Conservation (phyloP, 192 early-diverging fungal genomes). For the Linnemannia zychae region DNA sequence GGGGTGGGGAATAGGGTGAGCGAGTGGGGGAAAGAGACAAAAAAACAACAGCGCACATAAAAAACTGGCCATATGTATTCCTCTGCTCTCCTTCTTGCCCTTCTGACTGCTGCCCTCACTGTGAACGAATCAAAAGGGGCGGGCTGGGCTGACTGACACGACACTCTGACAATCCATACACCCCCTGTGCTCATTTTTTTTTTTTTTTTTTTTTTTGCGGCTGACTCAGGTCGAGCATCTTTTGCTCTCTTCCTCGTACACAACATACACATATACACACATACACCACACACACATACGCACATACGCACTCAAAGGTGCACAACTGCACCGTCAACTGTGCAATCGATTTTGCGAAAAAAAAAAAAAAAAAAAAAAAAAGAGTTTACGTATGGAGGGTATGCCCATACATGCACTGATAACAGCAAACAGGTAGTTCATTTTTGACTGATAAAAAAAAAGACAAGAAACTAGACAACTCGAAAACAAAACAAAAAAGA, state of each 20-base stretch:
- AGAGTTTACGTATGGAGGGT: neutral
- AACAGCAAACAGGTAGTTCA: neutral
- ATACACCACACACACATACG: neutral
- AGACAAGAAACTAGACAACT: no score
- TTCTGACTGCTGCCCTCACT: neutral
- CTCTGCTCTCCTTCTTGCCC: neutral
- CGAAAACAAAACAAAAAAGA: neutral
- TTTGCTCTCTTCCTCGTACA: neutral
- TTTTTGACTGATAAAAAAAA: no score
- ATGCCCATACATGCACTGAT: neutral
- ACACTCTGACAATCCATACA: neutral
- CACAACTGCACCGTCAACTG: no score
- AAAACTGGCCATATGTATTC: neutral
- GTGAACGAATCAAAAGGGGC: conserved; percentile 2
- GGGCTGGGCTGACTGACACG: neutral
- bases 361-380: neutral
- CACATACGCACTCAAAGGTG: no score
- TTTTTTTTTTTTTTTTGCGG: neutral
- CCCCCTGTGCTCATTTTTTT: neutral
- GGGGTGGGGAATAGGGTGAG: neutral
- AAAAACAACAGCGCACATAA: conserved; percentile 30
- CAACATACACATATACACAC: no score
- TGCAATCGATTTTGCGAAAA: neutral
- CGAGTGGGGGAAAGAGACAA: neutral
- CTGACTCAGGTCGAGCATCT: neutral